These are phyloP conservation scores for Cicer pinnatifidum DNA, from an alignment of 306 rosid genomes.

Conservation along the genomic window DNA sequence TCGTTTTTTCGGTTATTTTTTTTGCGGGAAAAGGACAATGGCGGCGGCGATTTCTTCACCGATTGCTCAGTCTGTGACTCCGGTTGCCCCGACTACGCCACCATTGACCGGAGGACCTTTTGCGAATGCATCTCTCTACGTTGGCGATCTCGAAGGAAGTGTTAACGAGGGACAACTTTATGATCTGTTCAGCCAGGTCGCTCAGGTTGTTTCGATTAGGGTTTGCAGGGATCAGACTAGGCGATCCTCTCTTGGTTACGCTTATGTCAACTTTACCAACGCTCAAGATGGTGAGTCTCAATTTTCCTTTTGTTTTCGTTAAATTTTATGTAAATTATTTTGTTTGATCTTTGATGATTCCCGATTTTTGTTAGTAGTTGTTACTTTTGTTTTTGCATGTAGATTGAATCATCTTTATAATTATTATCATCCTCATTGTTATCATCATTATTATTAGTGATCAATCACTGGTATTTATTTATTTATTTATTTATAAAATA, in stretches of 20 bases:
- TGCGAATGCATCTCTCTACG: slow-evolving; percentile 67
- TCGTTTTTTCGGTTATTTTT: background rate
- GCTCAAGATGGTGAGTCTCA: slow-evolving; percentile 65
- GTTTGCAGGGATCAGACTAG: slow-evolving; percentile 80
- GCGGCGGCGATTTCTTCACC: slow-evolving; percentile 53
- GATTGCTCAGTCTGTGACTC: slow-evolving; percentile 38
- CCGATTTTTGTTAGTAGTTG: background rate
- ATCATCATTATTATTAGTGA: background rate
- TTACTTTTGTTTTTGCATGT: background rate
- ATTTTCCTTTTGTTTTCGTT: background rate
- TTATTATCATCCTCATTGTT: background rate
- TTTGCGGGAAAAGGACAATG: slow-evolving; percentile 44
- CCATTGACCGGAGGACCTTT: slow-evolving; percentile 36
- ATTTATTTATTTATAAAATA: too few relatives aligned
- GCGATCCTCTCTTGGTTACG: slow-evolving; percentile 82
- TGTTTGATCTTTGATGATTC: background rate
- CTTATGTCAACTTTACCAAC: slow-evolving; percentile 68
- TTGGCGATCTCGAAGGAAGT: slow-evolving; percentile 72
- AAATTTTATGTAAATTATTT: background rate
- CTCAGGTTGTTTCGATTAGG: slow-evolving; percentile 63
- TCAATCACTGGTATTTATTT: background rate
- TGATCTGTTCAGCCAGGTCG: slow-evolving; percentile 68
- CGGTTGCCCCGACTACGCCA: slow-evolving; percentile 14
- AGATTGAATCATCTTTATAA: background rate
- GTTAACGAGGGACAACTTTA: slow-evolving; percentile 73